Base-by-base conservation (phyloP, 352 stramenopile species). In the Aphanomyces euteiches region DNA sequence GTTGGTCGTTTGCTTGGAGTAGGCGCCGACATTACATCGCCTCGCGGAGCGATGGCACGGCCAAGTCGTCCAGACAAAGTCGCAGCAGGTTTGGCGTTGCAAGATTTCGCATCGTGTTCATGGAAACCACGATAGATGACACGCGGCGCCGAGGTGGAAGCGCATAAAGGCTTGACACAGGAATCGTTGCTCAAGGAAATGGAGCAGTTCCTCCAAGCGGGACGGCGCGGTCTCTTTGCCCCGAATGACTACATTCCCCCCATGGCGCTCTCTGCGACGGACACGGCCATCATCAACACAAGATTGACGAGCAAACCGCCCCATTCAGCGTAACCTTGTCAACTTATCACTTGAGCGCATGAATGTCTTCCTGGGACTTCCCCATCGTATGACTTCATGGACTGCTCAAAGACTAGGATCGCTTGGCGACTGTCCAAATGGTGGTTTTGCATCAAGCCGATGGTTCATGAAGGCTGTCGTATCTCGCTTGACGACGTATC, bases 121-220 rank as follows among this genome's bases (percentile, higher is more conserved):
- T 58, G 17, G 5, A 54, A 8, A 67, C 21, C 10, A 40, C 28
- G 43, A 53, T 47, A 67, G 38, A n/a, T 66, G 12, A 19, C 8
- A 43, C 39, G 38, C 68, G 73, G 10, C 43, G 66, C 6, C 56
- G 34, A 67, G 43, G 37, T 21, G 3, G 50, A 67, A 19, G 41
- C 50, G 28, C 75, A 82, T 39, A 67, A 80, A 41, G 84, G 82
- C 3, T 77, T 91, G 48, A 90, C 78, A 0, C 76, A 84, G 19
- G 76, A 84, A 13, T 82, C 81, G 69, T 89, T 91, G 65, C 84
- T 91, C 47, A 53, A 56, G 4, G 81, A 90, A 57, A 81, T 88
- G 53, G 78, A 89, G 45, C 74, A 73, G 36, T 77, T 85, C 45
- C 67, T 86, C 15, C 74, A 78, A 5, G 72, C 67, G 0, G 81